phyloP scores from a whole-genome alignment of 1,139 yeast species.

The Protomyces macrosporus region DNA sequence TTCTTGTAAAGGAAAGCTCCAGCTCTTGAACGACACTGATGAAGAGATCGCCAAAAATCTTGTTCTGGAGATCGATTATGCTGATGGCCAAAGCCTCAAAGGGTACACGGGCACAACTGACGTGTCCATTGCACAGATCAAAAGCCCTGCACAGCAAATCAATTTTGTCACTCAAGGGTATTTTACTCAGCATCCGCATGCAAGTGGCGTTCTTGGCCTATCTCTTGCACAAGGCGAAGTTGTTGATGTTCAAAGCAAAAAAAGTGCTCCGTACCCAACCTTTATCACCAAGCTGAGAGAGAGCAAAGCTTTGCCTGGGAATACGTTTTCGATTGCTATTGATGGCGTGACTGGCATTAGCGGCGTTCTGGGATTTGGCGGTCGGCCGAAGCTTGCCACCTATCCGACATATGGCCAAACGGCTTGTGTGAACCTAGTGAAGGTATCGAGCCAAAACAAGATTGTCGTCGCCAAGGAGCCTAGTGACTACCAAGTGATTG shows the following conservation, averaged over 20 bases:
- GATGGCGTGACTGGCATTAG: no score
- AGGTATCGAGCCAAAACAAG: no score
- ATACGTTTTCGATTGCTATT: neutral
- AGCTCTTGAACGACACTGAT: no score
- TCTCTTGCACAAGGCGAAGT: neutral
- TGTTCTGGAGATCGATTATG: neutral
- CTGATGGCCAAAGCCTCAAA: neutral
- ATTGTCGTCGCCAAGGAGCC: no score
- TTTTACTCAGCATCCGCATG: neutral
- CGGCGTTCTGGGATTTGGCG: neutral
- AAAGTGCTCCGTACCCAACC: neutral
- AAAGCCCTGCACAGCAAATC: neutral
- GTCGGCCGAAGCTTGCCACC: neutral
- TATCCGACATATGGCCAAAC: neutral
- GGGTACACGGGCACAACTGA: neutral
- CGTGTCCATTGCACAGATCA: neutral
- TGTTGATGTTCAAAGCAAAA: no score
- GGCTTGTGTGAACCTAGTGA: neutral
- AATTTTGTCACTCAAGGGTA: neutral
- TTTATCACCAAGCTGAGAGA: neutral
- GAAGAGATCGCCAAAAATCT: neutral
- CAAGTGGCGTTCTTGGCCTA: neutral
- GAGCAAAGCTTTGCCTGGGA: neutral
- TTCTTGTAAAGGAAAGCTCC: no score
- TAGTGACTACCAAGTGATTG: no score